Conservation (phyloP, 306 rosid species). For the Gynostemma pentaphyllum region DNA sequence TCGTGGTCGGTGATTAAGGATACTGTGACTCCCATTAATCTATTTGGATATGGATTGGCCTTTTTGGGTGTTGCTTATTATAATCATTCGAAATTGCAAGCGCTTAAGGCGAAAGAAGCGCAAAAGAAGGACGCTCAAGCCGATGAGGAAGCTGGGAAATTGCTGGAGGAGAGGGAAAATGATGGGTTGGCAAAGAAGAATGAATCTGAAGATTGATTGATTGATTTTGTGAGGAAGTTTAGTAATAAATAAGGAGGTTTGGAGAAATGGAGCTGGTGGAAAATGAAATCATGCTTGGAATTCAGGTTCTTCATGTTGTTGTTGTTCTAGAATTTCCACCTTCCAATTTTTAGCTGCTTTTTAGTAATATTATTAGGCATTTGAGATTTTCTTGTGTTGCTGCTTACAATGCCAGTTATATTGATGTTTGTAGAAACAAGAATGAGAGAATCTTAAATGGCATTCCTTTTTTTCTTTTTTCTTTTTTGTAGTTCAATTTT, state of each 20-base stretch:
- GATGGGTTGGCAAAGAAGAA: slow-evolving; percentile 44
- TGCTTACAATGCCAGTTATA: background rate
- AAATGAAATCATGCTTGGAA: slow-evolving; percentile 4
- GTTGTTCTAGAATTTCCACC: slow-evolving; percentile 21
- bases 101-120: slow-evolving; percentile 66
- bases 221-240: background rate
- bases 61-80: slow-evolving; percentile 76
- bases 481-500: background rate
- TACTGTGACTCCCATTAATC: slow-evolving; percentile 66
- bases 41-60: slow-evolving; percentile 73
- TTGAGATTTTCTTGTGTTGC: slow-evolving; percentile 29
- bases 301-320: slow-evolving; percentile 12
- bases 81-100: slow-evolving; percentile 71
- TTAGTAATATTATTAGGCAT: slow-evolving; percentile 22
- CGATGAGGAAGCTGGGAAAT: slow-evolving; percentile 64
- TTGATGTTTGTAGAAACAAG: slow-evolving; percentile 12
- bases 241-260: slow-evolving; percentile 2
- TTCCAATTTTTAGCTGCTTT: slow-evolving; percentile 14
- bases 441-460: slow-evolving; percentile 4
- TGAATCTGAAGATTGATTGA: slow-evolving; percentile 34
- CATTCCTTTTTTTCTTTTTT: background rate
- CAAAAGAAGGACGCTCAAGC: slow-evolving; percentile 53
- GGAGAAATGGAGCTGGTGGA: slow-evolving; percentile 11
- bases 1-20: slow-evolving; percentile 90
- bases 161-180: slow-evolving; percentile 55